Percentiles rank a stretch among this genome's conserved stretches.
Evolutionary conservation across 2,329 filamentous ascomycete genomes (phyloP).

Genomic region (Colletotrichum tropicicola): DNA sequence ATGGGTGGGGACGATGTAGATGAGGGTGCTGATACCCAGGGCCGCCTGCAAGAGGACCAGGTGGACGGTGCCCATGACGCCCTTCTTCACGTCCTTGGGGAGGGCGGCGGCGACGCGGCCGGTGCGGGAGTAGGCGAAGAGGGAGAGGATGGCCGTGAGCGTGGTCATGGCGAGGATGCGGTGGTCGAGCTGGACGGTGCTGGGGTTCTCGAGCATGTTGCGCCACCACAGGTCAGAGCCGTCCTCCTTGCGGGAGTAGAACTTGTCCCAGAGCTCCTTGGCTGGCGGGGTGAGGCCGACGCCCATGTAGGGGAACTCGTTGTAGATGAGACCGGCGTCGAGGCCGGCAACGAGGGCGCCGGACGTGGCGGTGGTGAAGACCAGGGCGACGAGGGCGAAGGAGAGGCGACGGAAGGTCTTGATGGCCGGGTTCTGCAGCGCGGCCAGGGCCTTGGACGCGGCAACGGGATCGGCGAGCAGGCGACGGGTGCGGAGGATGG

Average conservation of each 20-base stretch:
- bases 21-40: conserved; percentile 88
- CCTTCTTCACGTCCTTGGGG: conserved; percentile 71
- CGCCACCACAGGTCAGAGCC: conserved; percentile 91
- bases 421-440: conserved; percentile 74
- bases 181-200: conserved; percentile 94
- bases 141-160: conserved; percentile 79
- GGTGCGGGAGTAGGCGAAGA: conserved; percentile 83
- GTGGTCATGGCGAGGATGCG: conserved; percentile 91
- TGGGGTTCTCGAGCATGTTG: conserved; percentile 97
- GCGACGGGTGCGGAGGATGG: conserved; percentile 80
- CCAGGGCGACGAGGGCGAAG: conserved; percentile 74
- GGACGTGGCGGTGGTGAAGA: conserved; percentile 92
- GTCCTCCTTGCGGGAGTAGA: conserved; percentile 84
- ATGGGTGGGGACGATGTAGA: conserved; percentile 91
- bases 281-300: conserved; percentile 81
- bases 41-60: conserved; percentile 83
- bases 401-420: conserved; percentile 78
- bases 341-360: conserved; percentile 93
- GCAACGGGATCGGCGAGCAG: conserved; percentile 74
- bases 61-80: conserved; percentile 82
- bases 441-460: conserved; percentile 67
- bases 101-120: conserved; percentile 66
- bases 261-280: conserved; percentile 83
- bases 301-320: conserved; percentile 98
- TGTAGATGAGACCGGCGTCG: conserved; percentile 97